Percentiles rank a stretch among this genome's conserved stretches.
These are phyloP conservation scores for Trichoderma koningii DNA, from an alignment of 2,329 filamentous ascomycete genomes.

Conservation along the genomic window DNA sequence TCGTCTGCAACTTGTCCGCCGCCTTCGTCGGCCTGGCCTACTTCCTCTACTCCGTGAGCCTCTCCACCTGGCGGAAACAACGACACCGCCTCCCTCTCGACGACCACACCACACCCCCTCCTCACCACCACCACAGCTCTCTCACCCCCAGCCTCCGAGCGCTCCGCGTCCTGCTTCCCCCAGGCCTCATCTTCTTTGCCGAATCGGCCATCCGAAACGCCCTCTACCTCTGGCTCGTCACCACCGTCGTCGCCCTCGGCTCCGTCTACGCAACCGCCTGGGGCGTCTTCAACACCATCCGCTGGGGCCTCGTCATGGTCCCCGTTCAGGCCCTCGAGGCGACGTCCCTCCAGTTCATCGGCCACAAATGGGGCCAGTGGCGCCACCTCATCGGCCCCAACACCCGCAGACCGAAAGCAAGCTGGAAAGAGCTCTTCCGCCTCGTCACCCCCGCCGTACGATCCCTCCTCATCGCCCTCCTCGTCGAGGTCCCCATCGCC, in stretches of 20 bases:
- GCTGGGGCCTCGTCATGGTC: constrained; percentile 75
- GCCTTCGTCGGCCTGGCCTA: constrained; percentile 60
- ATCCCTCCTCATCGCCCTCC: constrained; percentile 55
- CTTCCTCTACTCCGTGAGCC: constrained; percentile 53
- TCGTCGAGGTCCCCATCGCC: constrained; percentile 63
- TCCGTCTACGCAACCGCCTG: constrained; percentile 69
- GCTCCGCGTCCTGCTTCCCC: constrained; percentile 55
- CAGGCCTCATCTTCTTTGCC: constrained; percentile 60
- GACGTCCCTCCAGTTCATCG: constrained; percentile 65
- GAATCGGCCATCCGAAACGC: constrained; percentile 70
- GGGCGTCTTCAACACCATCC: constrained; percentile 73
- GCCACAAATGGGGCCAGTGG: constrained; percentile 64
- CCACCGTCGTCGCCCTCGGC: constrained; percentile 64
- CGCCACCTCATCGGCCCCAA: constrained; percentile 36
- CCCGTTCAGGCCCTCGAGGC: constrained; percentile 68
- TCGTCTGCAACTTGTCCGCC: constrained; percentile 61
- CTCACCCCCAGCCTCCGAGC: constrained; percentile 45
- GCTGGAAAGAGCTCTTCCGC: constrained; percentile 31
- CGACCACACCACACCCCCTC: not conserved
- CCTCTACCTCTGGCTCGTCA: constrained; percentile 71
- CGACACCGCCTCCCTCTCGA: not conserved
- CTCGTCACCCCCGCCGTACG: constrained; percentile 56
- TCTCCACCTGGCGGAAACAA: constrained; percentile 28
- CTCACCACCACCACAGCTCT: constrained; percentile 22
- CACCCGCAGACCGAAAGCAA: constrained; percentile 30